Evolutionary conservation across 2,329 filamentous ascomycete species (phyloP).

Genomic region (Aureobasidium sp.): DNA sequence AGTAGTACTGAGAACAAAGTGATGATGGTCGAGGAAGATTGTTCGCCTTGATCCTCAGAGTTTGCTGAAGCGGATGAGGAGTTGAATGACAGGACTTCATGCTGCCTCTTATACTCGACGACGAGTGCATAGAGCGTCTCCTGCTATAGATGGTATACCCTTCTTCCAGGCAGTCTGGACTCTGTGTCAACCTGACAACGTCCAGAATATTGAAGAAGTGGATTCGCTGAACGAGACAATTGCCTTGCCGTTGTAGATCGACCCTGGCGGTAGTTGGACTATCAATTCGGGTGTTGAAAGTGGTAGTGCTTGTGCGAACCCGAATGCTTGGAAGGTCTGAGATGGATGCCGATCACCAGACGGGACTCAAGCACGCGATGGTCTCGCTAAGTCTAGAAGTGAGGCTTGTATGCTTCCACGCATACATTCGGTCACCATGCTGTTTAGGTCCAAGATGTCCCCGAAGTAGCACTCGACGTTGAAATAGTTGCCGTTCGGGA

Average conservation of each 20-base stretch:
- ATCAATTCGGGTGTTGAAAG: neutral
- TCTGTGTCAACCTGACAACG: constrained; percentile 4
- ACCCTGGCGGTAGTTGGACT: neutral
- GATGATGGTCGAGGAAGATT: neutral
- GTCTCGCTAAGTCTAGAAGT: constrained; percentile 1
- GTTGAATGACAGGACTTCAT: neutral
- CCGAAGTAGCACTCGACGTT: neutral
- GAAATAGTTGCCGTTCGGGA: neutral
- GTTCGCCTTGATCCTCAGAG: constrained; percentile 2
- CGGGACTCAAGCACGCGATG: neutral
- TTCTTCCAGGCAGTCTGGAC: constrained; percentile 1
- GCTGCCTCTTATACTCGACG: neutral
- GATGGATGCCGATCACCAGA: neutral
- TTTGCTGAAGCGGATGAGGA: constrained; percentile 2
- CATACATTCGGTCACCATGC: neutral
- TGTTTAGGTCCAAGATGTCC: neutral
- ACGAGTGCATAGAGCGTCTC: neutral
- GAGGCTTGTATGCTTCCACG: neutral
- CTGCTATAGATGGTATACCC: neutral
- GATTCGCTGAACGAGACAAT: neutral
- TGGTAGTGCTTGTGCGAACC: neutral
- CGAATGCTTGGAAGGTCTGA: neutral
- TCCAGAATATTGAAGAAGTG: constrained; percentile 2
- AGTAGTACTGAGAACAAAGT: neutral
- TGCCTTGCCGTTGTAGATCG: neutral